Evolutionary conservation across 169 alveolate genomes (phyloP).

Genomic region (Sarcocystis neurona): DNA sequence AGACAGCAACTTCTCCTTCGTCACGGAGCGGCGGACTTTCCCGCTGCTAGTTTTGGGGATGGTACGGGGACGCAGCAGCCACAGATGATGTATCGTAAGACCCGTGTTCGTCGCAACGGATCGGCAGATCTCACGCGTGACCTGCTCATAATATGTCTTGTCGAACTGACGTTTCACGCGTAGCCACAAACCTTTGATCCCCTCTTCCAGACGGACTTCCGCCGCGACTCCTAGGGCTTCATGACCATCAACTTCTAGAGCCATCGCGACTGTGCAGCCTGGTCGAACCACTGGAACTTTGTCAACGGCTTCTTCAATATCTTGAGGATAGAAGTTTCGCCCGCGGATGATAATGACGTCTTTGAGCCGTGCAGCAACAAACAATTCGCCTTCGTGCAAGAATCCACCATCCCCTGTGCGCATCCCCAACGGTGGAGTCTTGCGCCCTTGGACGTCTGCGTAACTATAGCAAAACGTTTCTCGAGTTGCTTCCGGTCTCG

Average conservation of each 20-base stretch:
- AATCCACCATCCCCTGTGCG: conserved; percentile 79
- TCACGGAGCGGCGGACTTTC: conserved; percentile 68
- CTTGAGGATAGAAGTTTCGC: conserved; percentile 77
- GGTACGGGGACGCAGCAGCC: conserved; percentile 75
- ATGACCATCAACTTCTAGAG: conserved; percentile 71
- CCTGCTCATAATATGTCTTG: conserved; percentile 70
- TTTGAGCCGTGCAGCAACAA: conserved; percentile 74
- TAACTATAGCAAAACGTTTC: conserved; percentile 54
- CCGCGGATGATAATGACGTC: conserved; percentile 76
- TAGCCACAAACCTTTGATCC: conserved; percentile 64
- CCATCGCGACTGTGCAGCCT: conserved; percentile 74
- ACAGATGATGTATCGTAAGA: conserved; percentile 69
- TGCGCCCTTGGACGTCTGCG: conserved; percentile 60
- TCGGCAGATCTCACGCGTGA: conserved; percentile 66
- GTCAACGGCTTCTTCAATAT: conserved; percentile 74
- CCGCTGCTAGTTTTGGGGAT: conserved; percentile 77
- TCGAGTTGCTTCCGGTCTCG: conserved; percentile 67
- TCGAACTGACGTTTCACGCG: conserved; percentile 69
- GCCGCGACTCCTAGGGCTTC: conserved; percentile 77
- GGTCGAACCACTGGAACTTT: conserved; percentile 67
- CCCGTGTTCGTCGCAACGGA: conserved; percentile 70
- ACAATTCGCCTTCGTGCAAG: conserved; percentile 70
- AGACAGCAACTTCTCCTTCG: conserved; percentile 69
- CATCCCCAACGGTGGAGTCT: conserved; percentile 67
- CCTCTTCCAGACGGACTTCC: conserved; percentile 70